phyloP scores from a whole-genome alignment of 2,329 filamentous ascomycete species.

The Phialemoniopsis sp. region DNA sequence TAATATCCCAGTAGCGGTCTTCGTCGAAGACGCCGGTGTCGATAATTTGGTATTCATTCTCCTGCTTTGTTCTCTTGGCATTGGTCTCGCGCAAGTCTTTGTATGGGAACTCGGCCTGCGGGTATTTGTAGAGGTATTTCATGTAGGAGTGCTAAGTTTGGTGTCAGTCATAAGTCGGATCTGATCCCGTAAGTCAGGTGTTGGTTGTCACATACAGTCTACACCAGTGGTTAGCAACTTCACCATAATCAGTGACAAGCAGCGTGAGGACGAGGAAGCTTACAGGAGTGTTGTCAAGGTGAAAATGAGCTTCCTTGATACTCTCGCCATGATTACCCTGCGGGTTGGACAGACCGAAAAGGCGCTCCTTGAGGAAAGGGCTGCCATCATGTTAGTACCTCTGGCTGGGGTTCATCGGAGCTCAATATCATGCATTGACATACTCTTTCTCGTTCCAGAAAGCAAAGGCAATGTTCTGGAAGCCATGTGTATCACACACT shows the following conservation, averaged over 20 bases:
- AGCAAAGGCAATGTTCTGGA: slow-evolving; percentile 89
- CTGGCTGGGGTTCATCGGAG: background rate
- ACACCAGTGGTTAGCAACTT: slow-evolving; percentile 16
- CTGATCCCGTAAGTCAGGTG: background rate
- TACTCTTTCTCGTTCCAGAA: slow-evolving; percentile 99
- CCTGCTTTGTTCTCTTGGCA: slow-evolving; percentile 67
- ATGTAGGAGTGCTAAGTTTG: slow-evolving; percentile 82
- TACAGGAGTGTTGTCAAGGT: slow-evolving; percentile 86
- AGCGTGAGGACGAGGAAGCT: slow-evolving; percentile 20
- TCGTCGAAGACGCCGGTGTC: slow-evolving; percentile 89
- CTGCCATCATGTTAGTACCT: slow-evolving; percentile 46
- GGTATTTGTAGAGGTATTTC: slow-evolving; percentile 98
- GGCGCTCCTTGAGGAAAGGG: slow-evolving; percentile 87
- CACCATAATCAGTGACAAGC: slow-evolving; percentile 6
- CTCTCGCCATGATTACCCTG: slow-evolving; percentile 97
- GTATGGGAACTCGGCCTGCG: slow-evolving; percentile 88
- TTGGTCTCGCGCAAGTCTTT: slow-evolving; percentile 84
- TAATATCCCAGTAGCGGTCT: slow-evolving; percentile 92
- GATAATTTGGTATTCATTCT: slow-evolving; percentile 86
- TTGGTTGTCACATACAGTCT: slow-evolving; percentile 37
- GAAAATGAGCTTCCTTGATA: slow-evolving; percentile 94
- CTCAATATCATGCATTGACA: slow-evolving; percentile 8
- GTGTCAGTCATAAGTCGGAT: slow-evolving; percentile 13
- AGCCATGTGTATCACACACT: slow-evolving; percentile 84
- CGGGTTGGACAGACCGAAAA: slow-evolving; percentile 93